Evolutionary conservation across 805 yeast species (phyloP), one percentile per base, ranked within the genome.

Genomic region (Candida sanyiensis): DNA sequence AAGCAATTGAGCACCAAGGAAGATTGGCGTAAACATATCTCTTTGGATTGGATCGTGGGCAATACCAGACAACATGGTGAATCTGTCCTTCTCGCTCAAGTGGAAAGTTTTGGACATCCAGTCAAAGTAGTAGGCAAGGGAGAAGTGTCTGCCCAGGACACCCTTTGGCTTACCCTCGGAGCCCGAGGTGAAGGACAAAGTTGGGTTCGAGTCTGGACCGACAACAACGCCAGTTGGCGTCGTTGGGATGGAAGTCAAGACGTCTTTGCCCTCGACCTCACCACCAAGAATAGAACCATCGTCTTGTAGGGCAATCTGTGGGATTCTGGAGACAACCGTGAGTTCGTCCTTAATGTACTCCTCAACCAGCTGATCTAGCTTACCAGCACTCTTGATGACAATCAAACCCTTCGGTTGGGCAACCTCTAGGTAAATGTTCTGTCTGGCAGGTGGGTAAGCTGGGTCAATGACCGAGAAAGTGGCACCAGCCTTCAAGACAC

Each of bases 1-100:
- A 46, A 86, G 72, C 40, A 93, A 69, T 50, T 81, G 84, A 15
- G 98, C 98, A 48, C 99, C 99, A 47, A 93, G 67, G 62, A 93
- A 93, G 46, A 93, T 72, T 17, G 99, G 99, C 7, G 99, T 93
- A 63, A 93, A 93, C 83, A 93, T 93, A 63, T 93, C 99, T 70
- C 99, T 83, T 69, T 93, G 99, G 47, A 93, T 90, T 10, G 99
- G 99, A 63, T 93, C 99, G 61, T 93, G 99, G 0, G 99, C 99
- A 60, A 93, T 93, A 56, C 99, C 99, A 7, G 95, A 84, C 45
- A 93, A 73, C 99, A 93, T 93, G 16, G 99, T 93, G 68, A 93
- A 93, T 56, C 71, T 83, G 62, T 94, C 98, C 25, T 78, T 72
- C 39, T 74, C 82, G 29, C 83, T 72, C 28, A 93, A 72, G 24